Base-by-base conservation (phyloP, 371 early-diverging fungal genomes). In the Mucor indicus region DNA sequence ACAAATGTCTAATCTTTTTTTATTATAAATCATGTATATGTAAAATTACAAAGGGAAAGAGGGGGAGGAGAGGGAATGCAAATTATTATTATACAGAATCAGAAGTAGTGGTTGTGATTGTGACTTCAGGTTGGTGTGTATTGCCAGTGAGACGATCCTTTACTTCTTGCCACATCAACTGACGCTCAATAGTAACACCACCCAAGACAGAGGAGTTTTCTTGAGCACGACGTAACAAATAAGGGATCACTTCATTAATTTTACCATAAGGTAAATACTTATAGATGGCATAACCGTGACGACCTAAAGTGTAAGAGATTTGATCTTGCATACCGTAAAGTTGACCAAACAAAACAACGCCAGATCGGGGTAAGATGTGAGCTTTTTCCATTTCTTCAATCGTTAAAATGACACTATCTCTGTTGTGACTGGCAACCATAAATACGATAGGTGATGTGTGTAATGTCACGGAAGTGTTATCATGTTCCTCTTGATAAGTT, bases 341-440 rank as follows among this genome's bases (percentile, higher is more conserved):
- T 77, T 98, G 98, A 1, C 92, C 98, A 72, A 98, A 95, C 53
- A 83, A 77, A 25, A 98, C 91, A n/a, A 81, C 59, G 50, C 83
- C 86, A 15, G 79, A 65, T 22, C 75, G 56, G 4, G 80, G 64
- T 2, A 70, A 48, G 9, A 93, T 62, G 11, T 69, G 69, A 24
- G 80, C 67, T 38, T 72, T 62, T 50, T 80, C 78, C 87, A 93
- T 80, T 46, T 77, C 77, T 38, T 77, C 67, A 51, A 81, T 72
- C 4, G 90, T 87, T 31, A 69, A 60, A 46, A 77, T 67, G 36
- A 93, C 83, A 6, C 92, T 89, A 33, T 83, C 83, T 50, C 81
- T 75, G 83, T 98, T 98, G 69, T 98, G 98, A 7, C 89, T 87
- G 20, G 97, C 98, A 10, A 95, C 86, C 64, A 92, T 85, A 56